Evolutionary conservation across 2,329 filamentous ascomycete species (phyloP).

Genomic region (Fusarium secorum): DNA sequence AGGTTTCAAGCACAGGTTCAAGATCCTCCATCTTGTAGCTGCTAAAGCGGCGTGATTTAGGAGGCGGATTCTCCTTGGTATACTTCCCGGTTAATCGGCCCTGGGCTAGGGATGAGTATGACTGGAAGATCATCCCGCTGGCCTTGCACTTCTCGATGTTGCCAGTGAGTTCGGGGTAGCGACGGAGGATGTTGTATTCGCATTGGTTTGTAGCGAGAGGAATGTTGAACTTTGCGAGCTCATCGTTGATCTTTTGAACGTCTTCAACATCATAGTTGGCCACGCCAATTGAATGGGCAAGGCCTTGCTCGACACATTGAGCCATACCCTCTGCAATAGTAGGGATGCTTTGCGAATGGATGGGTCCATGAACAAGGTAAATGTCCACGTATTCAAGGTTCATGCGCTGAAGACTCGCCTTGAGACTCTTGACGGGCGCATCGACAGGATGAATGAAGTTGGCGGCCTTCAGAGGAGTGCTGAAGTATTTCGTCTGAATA

Average conservation of each 20-base stretch:
- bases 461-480: not conserved
- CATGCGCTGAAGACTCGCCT: not conserved
- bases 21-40: slow-evolving; percentile 15
- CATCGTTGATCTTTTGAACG: not conserved
- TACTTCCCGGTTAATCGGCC: slow-evolving; percentile 1
- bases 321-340: slow-evolving; percentile 13
- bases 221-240: slow-evolving; percentile 18
- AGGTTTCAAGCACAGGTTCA: not conserved
- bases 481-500: slow-evolving; percentile 16
- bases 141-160: slow-evolving; percentile 8
- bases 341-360: not conserved
- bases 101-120: not conserved
- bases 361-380: slow-evolving; percentile 12
- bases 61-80: not conserved
- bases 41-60: not conserved
- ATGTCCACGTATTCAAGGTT: slow-evolving; percentile 13
- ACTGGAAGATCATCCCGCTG: slow-evolving; percentile 17
- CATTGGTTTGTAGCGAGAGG: slow-evolving; percentile 15
- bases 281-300: not conserved
- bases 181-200: slow-evolving; percentile 13
- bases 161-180: not conserved
- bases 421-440: slow-evolving; percentile 7
- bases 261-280: slow-evolving; percentile 8
- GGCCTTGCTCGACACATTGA: slow-evolving; percentile 8
- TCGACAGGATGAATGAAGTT: not conserved